phyloP scores from a whole-genome alignment of 23 red algal genomes.

The Agarophyton chilense region DNA sequence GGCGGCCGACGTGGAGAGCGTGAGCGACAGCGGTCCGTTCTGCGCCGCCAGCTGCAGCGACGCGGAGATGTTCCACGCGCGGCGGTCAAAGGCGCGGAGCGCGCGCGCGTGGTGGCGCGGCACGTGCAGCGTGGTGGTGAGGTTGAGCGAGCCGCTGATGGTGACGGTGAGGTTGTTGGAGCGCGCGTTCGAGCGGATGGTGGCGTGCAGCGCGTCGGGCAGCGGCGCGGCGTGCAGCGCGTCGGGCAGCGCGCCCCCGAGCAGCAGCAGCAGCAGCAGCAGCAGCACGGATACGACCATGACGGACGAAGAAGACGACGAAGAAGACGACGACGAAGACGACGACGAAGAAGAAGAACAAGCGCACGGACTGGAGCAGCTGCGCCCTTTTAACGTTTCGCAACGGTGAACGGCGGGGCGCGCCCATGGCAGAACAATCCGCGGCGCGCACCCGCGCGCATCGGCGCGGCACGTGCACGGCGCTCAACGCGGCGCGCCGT shows the following conservation, averaged over 20 bases:
- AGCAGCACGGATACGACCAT: no score
- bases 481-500: neutral
- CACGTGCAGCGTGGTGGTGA: neutral
- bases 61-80: slow-evolving; percentile 1
- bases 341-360: no score
- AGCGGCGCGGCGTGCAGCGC: neutral
- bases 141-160: neutral
- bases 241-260: neutral
- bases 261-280: no score
- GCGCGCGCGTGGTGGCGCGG: neutral
- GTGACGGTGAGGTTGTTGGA: neutral
- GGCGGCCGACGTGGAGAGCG: neutral
- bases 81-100: no score
- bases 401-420: no score
- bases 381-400: no score
- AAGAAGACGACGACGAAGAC: no score
- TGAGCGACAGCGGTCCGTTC: neutral
- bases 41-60: neutral
- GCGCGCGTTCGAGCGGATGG: neutral
- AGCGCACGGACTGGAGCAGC: neutral
- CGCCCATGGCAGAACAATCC: no score
- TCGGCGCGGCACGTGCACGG: no score
- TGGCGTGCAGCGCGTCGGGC: neutral
- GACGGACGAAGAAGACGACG: no score
- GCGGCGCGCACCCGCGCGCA: no score